Percentiles rank a stretch among this genome's conserved stretches.
Conservation (phyloP, 768 basidiomycete species). For the Tylopilus rubrobrunneus region DNA sequence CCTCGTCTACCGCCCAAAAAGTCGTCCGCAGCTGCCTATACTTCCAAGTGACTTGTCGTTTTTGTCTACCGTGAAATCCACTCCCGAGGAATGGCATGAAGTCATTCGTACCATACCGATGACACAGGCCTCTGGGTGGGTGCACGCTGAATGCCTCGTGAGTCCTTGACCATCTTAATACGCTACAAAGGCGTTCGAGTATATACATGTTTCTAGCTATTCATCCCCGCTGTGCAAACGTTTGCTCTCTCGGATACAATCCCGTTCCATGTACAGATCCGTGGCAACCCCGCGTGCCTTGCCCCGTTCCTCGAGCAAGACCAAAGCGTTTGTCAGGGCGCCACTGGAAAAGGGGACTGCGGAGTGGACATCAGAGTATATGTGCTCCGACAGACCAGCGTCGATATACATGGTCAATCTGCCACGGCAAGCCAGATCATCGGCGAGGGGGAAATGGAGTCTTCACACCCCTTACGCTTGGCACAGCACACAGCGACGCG, state of each 20-base stretch:
- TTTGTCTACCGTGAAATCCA: conserved; percentile 53
- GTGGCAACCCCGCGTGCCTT: conserved; percentile 43
- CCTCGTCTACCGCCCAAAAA: conserved; percentile 50
- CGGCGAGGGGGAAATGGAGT: conserved; percentile 47
- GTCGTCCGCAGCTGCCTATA: conserved; percentile 54
- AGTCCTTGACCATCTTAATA: conserved; percentile 15
- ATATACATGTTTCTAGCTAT: conserved; percentile 38
- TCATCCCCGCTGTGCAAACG: conserved; percentile 53
- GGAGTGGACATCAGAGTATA: conserved; percentile 42
- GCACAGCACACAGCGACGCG: conserved; percentile 6
- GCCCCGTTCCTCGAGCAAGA: conserved; percentile 39
- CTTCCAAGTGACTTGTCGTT: conserved; percentile 42
- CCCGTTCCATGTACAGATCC: conserved; percentile 63
- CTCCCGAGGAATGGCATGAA: conserved; percentile 68
- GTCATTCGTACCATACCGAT: conserved; percentile 41
- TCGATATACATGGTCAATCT: conserved; percentile 29
- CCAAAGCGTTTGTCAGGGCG: not conserved
- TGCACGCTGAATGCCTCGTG: conserved; percentile 50
- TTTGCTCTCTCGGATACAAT: conserved; percentile 55
- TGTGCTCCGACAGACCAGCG: conserved; percentile 47
- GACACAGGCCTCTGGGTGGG: conserved; percentile 30
- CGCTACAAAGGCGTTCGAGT: not conserved
- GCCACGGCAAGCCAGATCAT: conserved; percentile 24
- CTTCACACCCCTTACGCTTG: conserved; percentile 37
- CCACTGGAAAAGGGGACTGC: conserved; percentile 2